phyloP scores from a whole-genome alignment of 2,329 filamentous ascomycete genomes.

The Phialocephala sp. region DNA sequence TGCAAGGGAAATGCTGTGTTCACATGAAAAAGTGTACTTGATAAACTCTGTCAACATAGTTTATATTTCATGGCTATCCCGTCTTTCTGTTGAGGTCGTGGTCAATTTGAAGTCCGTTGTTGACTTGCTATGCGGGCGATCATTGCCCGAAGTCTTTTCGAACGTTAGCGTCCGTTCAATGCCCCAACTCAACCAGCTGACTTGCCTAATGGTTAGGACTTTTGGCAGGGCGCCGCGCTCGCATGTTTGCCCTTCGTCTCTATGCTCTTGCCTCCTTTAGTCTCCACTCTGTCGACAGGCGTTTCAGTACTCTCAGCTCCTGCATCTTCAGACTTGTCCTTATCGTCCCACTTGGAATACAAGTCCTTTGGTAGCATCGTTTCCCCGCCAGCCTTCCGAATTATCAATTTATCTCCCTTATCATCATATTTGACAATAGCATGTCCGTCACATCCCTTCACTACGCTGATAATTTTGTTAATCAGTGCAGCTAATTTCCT shows the following conservation, averaged over 20 bases:
- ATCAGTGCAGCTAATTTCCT: conserved; percentile 44
- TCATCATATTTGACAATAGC: conserved; percentile 38
- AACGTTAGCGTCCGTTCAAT: too few relatives aligned
- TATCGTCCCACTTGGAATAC: conserved; percentile 40
- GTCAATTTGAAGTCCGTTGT: too few relatives aligned
- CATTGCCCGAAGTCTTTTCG: too few relatives aligned
- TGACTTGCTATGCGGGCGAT: too few relatives aligned
- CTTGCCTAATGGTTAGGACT: neutral
- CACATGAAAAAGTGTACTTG: too few relatives aligned
- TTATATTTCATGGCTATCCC: too few relatives aligned
- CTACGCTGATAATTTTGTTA: conserved; percentile 32
- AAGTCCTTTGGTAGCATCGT: conserved; percentile 43
- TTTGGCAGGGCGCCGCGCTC: neutral
- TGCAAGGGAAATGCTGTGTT: too few relatives aligned
- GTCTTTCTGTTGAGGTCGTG: too few relatives aligned
- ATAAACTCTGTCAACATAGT: too few relatives aligned
- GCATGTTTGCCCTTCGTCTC: neutral
- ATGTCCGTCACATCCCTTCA: conserved; percentile 39
- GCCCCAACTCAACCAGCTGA: too few relatives aligned
- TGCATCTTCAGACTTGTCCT: neutral
- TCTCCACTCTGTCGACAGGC: neutral
- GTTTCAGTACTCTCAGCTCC: neutral
- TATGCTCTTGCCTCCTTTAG: neutral
- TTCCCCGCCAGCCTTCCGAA: conserved; percentile 33
- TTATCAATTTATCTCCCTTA: conserved; percentile 35